Percentiles rank a stretch among this genome's conserved stretches.
phyloP scores from a whole-genome alignment of 768 basidiomycete species.

The Lepiota brunneoincarnata region DNA sequence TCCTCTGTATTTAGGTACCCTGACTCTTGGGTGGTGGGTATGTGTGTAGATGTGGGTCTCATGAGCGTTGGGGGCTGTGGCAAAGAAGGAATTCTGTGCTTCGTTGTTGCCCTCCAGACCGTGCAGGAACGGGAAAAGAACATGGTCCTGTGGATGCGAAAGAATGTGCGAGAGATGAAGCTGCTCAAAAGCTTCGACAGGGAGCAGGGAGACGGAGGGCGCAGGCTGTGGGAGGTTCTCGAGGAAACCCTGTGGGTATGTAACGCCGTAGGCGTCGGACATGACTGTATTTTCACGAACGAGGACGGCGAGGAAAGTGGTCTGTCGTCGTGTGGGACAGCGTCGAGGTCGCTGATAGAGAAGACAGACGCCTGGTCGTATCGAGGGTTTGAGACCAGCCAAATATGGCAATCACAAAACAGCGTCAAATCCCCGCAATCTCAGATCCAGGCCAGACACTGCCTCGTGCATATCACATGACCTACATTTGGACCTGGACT shows the following conservation, averaged over 20 bases:
- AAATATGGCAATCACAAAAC: slow-evolving; percentile 7
- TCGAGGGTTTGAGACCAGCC: slow-evolving; percentile 9
- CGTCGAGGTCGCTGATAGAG: slow-evolving; percentile 4
- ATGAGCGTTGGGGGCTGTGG: slow-evolving; percentile 25
- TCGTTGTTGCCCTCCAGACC: slow-evolving; percentile 80
- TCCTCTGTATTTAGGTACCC: slow-evolving; percentile 56
- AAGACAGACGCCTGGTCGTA: not conserved
- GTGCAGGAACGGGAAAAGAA: slow-evolving; percentile 88
- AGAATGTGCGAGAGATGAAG: slow-evolving; percentile 64
- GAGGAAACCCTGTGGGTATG: slow-evolving; percentile 23
- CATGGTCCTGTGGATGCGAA: slow-evolving; percentile 73
- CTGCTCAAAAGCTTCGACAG: slow-evolving; percentile 48
- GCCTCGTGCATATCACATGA: slow-evolving; percentile 12
- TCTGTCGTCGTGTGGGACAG: not conserved
- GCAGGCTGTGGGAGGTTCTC: slow-evolving; percentile 18
- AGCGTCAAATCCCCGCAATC: slow-evolving; percentile 10
- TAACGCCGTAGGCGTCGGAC: slow-evolving; percentile 20
- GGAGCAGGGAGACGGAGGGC: slow-evolving; percentile 29
- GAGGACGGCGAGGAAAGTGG: not conserved
- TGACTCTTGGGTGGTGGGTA: slow-evolving; percentile 13
- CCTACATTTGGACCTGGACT: no score
- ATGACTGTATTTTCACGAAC: not conserved
- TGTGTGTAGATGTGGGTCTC: slow-evolving; percentile 6
- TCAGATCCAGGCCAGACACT: slow-evolving; percentile 6
- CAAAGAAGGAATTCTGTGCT: slow-evolving; percentile 82